phyloP scores from a whole-genome alignment of 2,329 filamentous ascomycete genomes.

The Ascochyta viciae-villosae region DNA sequence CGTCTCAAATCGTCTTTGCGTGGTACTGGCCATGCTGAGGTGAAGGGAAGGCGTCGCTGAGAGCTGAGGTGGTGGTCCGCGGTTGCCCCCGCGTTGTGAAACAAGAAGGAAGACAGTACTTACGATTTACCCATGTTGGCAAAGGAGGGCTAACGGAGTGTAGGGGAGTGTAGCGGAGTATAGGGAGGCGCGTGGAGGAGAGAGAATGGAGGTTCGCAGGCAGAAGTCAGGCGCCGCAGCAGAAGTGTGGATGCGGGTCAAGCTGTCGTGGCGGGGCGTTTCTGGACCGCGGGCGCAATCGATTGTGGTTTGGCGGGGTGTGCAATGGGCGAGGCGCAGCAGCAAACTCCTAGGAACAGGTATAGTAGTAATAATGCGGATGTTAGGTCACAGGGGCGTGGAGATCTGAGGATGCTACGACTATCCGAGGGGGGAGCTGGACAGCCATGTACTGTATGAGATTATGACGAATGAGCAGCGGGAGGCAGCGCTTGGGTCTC shows the following conservation, averaged over 20 bases:
- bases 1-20: conserved; percentile 3
- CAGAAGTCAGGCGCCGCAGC: conserved; percentile 25
- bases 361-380: conserved; percentile 5
- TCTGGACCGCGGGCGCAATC: conserved; percentile 26
- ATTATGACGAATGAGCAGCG: conserved; percentile 15
- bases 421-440: not conserved
- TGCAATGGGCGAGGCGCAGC: conserved; percentile 19
- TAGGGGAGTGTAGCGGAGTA: conserved; percentile 1
- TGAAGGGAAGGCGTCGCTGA: conserved; percentile 30
- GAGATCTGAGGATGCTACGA: conserved; percentile 9
- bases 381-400: conserved; percentile 7
- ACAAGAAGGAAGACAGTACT: conserved; percentile 36
- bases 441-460: conserved; percentile 5
- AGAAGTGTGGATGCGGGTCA: conserved; percentile 20
- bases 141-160: conserved; percentile 6
- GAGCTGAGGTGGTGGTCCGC: conserved; percentile 20
- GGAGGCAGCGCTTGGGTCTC: conserved; percentile 4
- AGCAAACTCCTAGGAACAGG: conserved; percentile 10
- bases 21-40: conserved; percentile 15
- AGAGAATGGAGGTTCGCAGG: conserved; percentile 20
- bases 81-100: conserved; percentile 18
- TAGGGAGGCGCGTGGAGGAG: conserved; percentile 4
- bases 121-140: conserved; percentile 52
- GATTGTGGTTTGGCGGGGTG: conserved; percentile 24
- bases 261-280: conserved; percentile 24